Evolutionary conservation across 352 stramenopile genomes (phyloP), one percentile per base, ranked within the genome.

Genomic region (Thraustochytrium striatum): DNA sequence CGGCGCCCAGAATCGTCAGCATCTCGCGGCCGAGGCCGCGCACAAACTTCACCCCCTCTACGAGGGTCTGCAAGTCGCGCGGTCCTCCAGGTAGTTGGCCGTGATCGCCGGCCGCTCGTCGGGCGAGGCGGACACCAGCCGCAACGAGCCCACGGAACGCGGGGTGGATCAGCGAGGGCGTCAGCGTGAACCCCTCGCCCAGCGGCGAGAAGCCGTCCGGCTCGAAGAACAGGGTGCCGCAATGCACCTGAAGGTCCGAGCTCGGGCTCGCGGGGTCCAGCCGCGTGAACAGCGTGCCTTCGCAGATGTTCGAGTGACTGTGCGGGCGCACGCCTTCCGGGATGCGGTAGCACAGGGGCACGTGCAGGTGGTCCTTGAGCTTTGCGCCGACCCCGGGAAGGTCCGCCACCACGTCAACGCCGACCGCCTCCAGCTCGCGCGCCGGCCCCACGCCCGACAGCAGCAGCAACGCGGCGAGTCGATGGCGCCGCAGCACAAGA

Each of bases 401-500:
- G 47, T 81, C 62, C 62, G 43, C 44, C 28, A 81, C 39, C 11
- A n/a, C 21, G 9, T 11, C 11, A 8, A 81, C 57, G 36, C 55
- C 70, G 19, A 65, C 69, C 19, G 7, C n/a, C 35, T 43, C 38
- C n/a, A 94, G 84, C 68, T 91, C 86, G 41, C 87, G 81, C n/a
- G 61, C 35, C 13, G 87, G 87, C 21, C 89, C 90, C 44, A 95
- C 87, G 39, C 89, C 90, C 72, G 84, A 91, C 57, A 91, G 85
- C 58, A 93, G 88, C 0, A 95, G 84, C n/a, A 95, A 72, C 92
- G 90, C 19, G 91, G 90, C 16, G 89, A 90, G 61, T 86, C 82
- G 19, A 93, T 62, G 0, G 88, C 87, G 21, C 89, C 89, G 1
- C 87, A 86, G 57, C 83, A 86, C 82, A 95, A 86, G 58, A 95